Percentiles rank a stretch among this genome's conserved stretches.
Evolutionary conservation across 257 asterid species (phyloP).

Genomic region (Nicotiana obtusifolia): DNA sequence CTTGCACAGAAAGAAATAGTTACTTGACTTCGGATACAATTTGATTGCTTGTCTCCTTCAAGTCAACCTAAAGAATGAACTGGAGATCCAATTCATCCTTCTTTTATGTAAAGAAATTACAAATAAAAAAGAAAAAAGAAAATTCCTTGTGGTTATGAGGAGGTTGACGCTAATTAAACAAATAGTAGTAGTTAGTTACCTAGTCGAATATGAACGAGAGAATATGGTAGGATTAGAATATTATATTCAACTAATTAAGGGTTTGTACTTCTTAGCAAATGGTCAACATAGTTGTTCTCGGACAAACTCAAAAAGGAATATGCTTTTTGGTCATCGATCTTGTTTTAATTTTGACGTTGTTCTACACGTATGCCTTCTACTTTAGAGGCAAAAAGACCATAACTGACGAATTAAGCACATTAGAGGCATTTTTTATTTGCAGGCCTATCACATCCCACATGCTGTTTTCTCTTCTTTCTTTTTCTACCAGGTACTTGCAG

Average conservation of each 20-base stretch:
- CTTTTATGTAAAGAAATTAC: not conserved
- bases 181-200: not conserved
- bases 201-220: not conserved
- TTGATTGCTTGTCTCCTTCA: not conserved
- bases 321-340: not conserved
- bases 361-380: not conserved
- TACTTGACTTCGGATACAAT: not conserved
- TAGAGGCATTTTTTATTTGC: not conserved
- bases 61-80: not conserved
- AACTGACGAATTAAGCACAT: not conserved
- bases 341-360: not conserved
- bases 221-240: too few species aligned
- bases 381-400: conserved; percentile 2
- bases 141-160: not conserved
- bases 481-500: too few species aligned
- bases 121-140: not conserved
- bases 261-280: not conserved
- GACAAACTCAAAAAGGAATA: not conserved
- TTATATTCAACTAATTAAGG: not conserved
- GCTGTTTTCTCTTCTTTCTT: not conserved
- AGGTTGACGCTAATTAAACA: not conserved
- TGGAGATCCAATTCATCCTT: not conserved
- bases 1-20: not conserved
- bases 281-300: not conserved
- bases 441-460: conserved; percentile 2